Evolutionary conservation across 495 filamentous ascomycete genomes (phyloP), one percentile per base, ranked within the genome.

Genomic region (Geoglossum glabrum): DNA sequence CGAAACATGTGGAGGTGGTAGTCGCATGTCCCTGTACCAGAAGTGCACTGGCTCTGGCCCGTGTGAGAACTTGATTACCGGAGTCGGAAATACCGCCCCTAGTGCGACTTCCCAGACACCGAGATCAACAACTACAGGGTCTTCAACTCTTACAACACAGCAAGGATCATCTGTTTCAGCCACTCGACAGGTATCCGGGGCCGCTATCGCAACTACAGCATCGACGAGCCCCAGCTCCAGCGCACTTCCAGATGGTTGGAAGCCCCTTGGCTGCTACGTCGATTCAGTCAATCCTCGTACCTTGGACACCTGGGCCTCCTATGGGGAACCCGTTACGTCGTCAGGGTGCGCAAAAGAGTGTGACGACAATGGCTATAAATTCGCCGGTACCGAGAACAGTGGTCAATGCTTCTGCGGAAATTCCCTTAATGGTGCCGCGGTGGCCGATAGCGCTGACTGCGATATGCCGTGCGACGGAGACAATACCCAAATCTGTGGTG

Each of bases 11-110:
- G 57, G 57, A 19, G 57, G 57, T 11, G n/a, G 15, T 19, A 1
- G 15, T 6, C 27, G 30, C 26, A 15, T 59, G 28, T 59, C 57
- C 58, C 55, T 59, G 31, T 59, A 59, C n/a, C 54, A 56, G 21
- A 34, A 56, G 34, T 59, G 57, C 38, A 9, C 28, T 27, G 7
- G 56, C 38, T 19, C 28, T 27, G 33, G 57, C 31, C 1, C 55
- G 11, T 59, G 57, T 33, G 10, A 59, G 54, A 59, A 59, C 38
- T 13, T 28, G 13, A 2, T 5, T 4, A 31, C 6, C 28, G 26
- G 38, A 13, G 38, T 55, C 17, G 56, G 56, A 21, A 58, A 58
- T 45, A 23, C 33, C 27, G 28, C 34, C n/a, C n/a, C n/a, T n/a
- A n/a, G n/a, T 49, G n/a, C 56, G n/a, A 45, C 40, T 21, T 3